Conservation (phyloP, 495 filamentous ascomycete genomes). For the Cairneyella variabilis region DNA sequence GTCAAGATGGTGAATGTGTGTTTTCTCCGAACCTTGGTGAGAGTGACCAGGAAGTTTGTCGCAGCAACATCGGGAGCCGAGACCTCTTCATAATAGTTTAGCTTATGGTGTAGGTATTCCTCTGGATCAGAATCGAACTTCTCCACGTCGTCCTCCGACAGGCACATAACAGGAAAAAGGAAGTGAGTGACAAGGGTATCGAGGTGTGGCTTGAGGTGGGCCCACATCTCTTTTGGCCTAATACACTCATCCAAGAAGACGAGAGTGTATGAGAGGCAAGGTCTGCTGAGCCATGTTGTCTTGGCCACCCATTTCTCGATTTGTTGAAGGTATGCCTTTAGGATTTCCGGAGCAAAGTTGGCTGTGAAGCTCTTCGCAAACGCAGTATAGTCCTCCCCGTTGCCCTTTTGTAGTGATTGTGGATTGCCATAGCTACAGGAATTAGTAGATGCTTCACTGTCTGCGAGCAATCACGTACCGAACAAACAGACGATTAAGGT, state of each 20-base stretch:
- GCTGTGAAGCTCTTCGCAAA: constrained; percentile 87
- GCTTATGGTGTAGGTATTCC: constrained; percentile 92
- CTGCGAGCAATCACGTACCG: constrained; percentile 49
- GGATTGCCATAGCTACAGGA: constrained; percentile 80
- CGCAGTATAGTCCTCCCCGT: constrained; percentile 63
- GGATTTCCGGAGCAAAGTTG: constrained; percentile 90
- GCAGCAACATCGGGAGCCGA: constrained; percentile 94
- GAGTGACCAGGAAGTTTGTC: constrained; percentile 89
- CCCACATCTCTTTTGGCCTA: constrained; percentile 96
- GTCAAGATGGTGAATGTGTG: constrained; percentile 90
- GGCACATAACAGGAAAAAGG: constrained; percentile 91
- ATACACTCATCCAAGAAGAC: constrained; percentile 96
- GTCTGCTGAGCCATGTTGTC: constrained; percentile 90
- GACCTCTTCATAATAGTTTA: constrained; percentile 97
- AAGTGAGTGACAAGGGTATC: constrained; percentile 88
- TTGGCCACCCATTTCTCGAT: constrained; percentile 97
- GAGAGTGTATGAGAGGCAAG: constrained; percentile 85
- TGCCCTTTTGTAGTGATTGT: constrained; percentile 59
- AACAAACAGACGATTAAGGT: constrained; percentile 92
- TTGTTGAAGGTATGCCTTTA: constrained; percentile 87
- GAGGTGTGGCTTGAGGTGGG: constrained; percentile 87
- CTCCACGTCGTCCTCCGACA: constrained; percentile 88
- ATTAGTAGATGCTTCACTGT: constrained; percentile 18
- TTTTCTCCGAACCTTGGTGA: constrained; percentile 93
- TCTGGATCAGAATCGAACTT: constrained; percentile 90